A percentile compares a stretch with the other conserved stretches of the same genome.
Conservation (phyloP, 192 early-diverging fungal genomes). For the Podila verticillata region DNA sequence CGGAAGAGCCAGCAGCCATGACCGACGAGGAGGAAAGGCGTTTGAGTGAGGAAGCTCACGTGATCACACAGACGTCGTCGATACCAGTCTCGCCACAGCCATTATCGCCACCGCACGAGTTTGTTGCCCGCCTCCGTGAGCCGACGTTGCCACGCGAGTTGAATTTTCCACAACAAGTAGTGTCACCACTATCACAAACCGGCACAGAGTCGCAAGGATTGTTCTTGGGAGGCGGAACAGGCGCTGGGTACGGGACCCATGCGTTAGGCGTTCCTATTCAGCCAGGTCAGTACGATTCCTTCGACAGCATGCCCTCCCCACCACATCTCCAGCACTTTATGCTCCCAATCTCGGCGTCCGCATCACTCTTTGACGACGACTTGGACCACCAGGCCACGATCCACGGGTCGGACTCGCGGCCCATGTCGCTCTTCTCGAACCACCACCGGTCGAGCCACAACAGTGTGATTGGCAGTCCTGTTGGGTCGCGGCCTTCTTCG, state of each 20-base stretch:
- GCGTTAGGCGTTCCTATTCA: conserved; percentile 11
- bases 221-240: conserved; percentile 17
- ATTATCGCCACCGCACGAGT: neutral
- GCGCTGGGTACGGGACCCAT: conserved; percentile 18
- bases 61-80: too few species aligned
- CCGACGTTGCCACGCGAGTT: conserved; percentile 1
- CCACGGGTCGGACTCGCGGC: neutral
- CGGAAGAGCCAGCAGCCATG: conserved; percentile 2
- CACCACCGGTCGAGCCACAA: conserved; percentile 24
- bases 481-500: conserved; percentile 13
- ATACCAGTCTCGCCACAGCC: neutral
- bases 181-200: neutral
- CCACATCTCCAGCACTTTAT: neutral
- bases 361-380: conserved; percentile 10
- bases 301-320: neutral
- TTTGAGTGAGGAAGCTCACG: too few species aligned
- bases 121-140: conserved; percentile 3
- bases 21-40: too few species aligned
- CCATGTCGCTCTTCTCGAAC: conserved; percentile 32
- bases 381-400: conserved; percentile 2
- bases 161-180: neutral
- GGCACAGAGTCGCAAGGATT: neutral
- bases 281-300: neutral
- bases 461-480: conserved; percentile 1
- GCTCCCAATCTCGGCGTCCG: neutral